These are phyloP conservation scores for Ophiosphaerella narmari DNA, from an alignment of 2,329 filamentous ascomycete genomes.

Conservation along the genomic window DNA sequence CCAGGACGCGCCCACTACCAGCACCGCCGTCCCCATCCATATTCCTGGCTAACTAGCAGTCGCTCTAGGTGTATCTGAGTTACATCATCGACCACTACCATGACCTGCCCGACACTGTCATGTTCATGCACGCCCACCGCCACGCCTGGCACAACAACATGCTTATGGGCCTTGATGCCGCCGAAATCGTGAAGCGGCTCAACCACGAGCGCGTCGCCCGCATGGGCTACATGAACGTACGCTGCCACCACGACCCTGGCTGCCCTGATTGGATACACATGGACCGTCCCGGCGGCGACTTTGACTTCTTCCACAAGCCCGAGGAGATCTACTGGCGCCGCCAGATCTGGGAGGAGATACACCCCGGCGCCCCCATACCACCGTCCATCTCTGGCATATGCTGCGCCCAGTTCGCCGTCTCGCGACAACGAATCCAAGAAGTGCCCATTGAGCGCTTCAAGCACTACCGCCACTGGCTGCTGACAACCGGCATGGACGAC, in stretches of 20 bases:
- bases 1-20: too few relatives aligned
- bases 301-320: slow-evolving; percentile 47
- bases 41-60: not conserved
- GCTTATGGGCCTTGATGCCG: slow-evolving; percentile 56
- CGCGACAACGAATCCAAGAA: slow-evolving; percentile 53
- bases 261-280: slow-evolving; percentile 64
- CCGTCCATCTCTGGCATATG: slow-evolving; percentile 52
- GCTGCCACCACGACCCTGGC: slow-evolving; percentile 62
- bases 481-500: slow-evolving; percentile 44
- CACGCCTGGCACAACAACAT: slow-evolving; percentile 65
- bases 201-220: slow-evolving; percentile 57
- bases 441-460: slow-evolving; percentile 58
- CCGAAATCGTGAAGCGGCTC: slow-evolving; percentile 56
- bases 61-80: slow-evolving; percentile 56
- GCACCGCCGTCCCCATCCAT: too few relatives aligned
- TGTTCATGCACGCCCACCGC: slow-evolving; percentile 63
- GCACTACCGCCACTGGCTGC: slow-evolving; percentile 59
- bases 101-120: slow-evolving; percentile 60
- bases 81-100: slow-evolving; percentile 68
- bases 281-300: slow-evolving; percentile 46
- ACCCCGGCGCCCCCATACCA: slow-evolving; percentile 47
- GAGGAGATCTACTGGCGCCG: slow-evolving; percentile 44
- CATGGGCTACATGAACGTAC: slow-evolving; percentile 64
- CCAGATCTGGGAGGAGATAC: slow-evolving; percentile 48
- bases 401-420: slow-evolving; percentile 62